Conservation (phyloP, 345 rosid genomes). For the Eucalyptus cloeziana region DNA sequence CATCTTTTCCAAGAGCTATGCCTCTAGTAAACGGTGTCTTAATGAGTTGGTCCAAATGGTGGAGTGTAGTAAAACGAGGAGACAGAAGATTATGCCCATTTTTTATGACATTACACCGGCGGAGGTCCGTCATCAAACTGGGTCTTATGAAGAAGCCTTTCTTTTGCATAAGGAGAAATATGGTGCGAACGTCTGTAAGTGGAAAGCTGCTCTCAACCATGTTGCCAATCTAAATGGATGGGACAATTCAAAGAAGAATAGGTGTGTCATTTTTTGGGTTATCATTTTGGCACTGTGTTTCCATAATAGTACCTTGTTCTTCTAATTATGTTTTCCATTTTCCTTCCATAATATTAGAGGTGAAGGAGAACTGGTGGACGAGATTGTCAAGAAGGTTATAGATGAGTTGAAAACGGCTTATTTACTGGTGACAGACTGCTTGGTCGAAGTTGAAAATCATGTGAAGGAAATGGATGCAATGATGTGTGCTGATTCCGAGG, state of each 20-base stretch:
- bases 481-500: not conserved
- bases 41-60: too few relatives aligned
- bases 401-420: not conserved
- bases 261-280: not conserved
- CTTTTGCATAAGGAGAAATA: not conserved
- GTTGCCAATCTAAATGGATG: not conserved
- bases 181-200: not conserved
- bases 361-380: not conserved
- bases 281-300: not conserved
- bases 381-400: not conserved
- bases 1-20: too few relatives aligned
- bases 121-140: not conserved
- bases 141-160: not conserved
- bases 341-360: not conserved
- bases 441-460: not conserved
- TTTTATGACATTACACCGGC: not conserved
- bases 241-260: not conserved
- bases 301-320: not conserved
- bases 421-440: not conserved
- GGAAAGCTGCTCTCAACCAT: not conserved
- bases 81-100: not conserved
- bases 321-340: not conserved
- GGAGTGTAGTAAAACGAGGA: not conserved
- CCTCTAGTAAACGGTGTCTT: too few relatives aligned
- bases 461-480: not conserved